phyloP scores from a whole-genome alignment of 1,284 basidiomycete species.

The Takashimella tepidaria region DNA sequence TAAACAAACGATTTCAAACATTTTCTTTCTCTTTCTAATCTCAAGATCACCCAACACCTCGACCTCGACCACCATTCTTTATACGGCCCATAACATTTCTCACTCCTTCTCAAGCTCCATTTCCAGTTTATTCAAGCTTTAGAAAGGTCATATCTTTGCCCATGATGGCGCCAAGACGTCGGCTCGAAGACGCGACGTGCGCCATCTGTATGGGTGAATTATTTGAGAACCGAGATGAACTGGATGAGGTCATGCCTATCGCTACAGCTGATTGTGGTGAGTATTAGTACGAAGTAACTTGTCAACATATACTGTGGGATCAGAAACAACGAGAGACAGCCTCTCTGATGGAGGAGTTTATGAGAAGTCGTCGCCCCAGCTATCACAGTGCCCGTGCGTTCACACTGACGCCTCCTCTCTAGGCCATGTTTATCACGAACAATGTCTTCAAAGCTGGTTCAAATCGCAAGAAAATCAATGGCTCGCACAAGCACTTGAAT shows the following conservation, averaged over 20 bases:
- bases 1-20: too few relatives aligned
- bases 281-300: slow-evolving; percentile 5
- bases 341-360: too few relatives aligned
- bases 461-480: slow-evolving; percentile 22
- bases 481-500: slow-evolving; percentile 13
- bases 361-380: too few relatives aligned
- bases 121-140: too few relatives aligned
- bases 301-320: background rate
- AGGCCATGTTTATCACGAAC: slow-evolving; percentile 44
- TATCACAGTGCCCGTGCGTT: too few relatives aligned
- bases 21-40: too few relatives aligned
- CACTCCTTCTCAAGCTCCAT: too few relatives aligned
- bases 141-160: too few relatives aligned
- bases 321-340: too few relatives aligned
- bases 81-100: too few relatives aligned
- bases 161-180: background rate
- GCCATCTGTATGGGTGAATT: slow-evolving; percentile 40
- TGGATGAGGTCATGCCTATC: slow-evolving; percentile 32
- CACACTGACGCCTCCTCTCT: slow-evolving; percentile 1
- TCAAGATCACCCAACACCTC: too few relatives aligned
- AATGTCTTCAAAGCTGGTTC: slow-evolving; percentile 36
- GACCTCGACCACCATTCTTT: too few relatives aligned
- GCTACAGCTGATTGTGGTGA: slow-evolving; percentile 40
- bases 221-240: slow-evolving; percentile 33
- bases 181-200: slow-evolving; percentile 26